A percentile compares a stretch with the other conserved stretches of the same genome.
These are phyloP conservation scores for Plectranthus barbatus DNA, from an alignment of 257 asterid genomes.

Conservation along the genomic window DNA sequence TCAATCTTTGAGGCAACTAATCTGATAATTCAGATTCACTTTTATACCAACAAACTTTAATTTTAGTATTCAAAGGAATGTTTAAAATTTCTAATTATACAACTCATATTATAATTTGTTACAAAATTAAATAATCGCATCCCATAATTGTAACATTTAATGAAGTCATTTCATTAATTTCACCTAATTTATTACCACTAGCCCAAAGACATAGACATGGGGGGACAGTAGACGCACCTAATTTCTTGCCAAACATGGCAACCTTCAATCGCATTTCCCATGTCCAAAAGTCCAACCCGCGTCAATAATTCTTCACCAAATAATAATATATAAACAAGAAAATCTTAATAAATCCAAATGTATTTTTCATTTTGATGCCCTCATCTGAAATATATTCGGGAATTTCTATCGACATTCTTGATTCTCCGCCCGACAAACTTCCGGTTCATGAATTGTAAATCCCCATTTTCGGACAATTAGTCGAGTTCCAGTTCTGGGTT, in stretches of 20 bases:
- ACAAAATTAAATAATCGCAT: background rate
- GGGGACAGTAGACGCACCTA: too few species aligned
- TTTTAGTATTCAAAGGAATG: too few species aligned
- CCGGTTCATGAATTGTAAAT: background rate
- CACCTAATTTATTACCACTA: background rate
- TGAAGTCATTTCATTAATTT: background rate
- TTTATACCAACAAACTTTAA: too few species aligned
- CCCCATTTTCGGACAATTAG: slow-evolving; percentile 3
- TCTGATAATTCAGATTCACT: too few species aligned
- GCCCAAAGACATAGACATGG: too few species aligned
- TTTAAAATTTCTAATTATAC: too few species aligned
- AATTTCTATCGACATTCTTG: slow-evolving; percentile 18
- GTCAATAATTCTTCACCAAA: slow-evolving; percentile 10
- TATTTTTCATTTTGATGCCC: too few species aligned
- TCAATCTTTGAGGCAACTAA: too few species aligned
- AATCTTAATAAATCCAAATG: too few species aligned
- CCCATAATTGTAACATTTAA: background rate
- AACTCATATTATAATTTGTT: too few species aligned
- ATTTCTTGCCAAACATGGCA: slow-evolving; percentile 12
- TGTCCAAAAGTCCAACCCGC: slow-evolving; percentile 10
- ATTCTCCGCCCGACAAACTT: slow-evolving; percentile 11
- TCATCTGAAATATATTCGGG: too few species aligned
- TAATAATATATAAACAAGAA: background rate
- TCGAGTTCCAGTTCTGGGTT: slow-evolving; percentile 5
- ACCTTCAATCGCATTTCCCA: background rate